Evolutionary conservation across 495 filamentous ascomycete species (phyloP).

Genomic region (Lasiosphaeria miniovina): DNA sequence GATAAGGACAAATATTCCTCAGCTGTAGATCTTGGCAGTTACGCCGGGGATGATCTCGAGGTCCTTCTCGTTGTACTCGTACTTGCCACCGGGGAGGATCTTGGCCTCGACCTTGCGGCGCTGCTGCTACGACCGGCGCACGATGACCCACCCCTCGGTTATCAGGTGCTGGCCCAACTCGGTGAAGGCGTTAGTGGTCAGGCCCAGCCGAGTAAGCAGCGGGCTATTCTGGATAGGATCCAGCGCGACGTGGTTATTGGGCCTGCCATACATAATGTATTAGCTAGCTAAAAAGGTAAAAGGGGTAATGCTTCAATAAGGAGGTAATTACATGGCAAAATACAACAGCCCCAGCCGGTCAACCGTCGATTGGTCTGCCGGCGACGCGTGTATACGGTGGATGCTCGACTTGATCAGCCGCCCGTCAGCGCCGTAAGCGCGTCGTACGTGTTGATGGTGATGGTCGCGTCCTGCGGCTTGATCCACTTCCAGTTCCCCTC

Average conservation of each 20-base stretch:
- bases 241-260: neutral
- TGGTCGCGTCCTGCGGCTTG: slow-evolving; percentile 47
- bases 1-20: neutral
- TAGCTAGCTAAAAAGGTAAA: too few species aligned
- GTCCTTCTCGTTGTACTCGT: neutral
- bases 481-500: slow-evolving; percentile 50
- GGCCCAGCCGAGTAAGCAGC: neutral
- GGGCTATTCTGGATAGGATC: neutral
- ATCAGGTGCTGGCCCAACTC: neutral
- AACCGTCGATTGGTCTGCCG: slow-evolving; percentile 49
- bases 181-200: neutral
- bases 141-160: neutral
- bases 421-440: slow-evolving; percentile 47
- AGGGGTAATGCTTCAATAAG: too few species aligned
- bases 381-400: slow-evolving; percentile 50
- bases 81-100: neutral
- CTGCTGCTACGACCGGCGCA: neutral
- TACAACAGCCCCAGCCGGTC: slow-evolving; percentile 52
- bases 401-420: slow-evolving; percentile 50
- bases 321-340: slow-evolving; percentile 26
- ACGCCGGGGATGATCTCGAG: neutral
- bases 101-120: neutral
- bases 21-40: neutral
- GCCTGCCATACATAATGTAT: too few species aligned
- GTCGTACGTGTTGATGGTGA: slow-evolving; percentile 53